phyloP scores from a whole-genome alignment of 371 early-diverging fungal species.

The Apophysomyces elegans region DNA sequence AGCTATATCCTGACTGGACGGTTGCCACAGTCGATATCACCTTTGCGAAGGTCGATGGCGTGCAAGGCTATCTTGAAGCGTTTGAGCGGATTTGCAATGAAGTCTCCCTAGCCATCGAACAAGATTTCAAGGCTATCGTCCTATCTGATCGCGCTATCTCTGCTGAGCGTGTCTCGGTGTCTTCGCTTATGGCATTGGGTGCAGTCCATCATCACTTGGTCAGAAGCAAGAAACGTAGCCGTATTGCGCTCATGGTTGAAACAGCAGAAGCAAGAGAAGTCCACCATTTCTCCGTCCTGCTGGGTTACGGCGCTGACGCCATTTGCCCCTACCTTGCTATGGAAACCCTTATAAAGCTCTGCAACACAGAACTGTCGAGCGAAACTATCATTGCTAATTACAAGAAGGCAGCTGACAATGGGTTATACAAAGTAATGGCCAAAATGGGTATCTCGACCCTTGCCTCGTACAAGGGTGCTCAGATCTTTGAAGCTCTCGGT shows the following conservation, averaged over 20 bases:
- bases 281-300: constrained; percentile 93
- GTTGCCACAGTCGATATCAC: constrained; percentile 89
- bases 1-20: constrained; percentile 72
- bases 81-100: constrained; percentile 87
- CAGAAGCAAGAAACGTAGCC: constrained; percentile 83
- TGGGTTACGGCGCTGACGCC: constrained; percentile 98
- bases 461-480: constrained; percentile 97
- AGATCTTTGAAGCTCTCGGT: constrained; percentile 97
- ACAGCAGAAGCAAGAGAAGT: constrained; percentile 96
- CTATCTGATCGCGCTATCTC: constrained; percentile 79
- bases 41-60: constrained; percentile 75
- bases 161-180: constrained; percentile 82
- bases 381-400: constrained; percentile 77
- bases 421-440: constrained; percentile 97
- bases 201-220: constrained; percentile 95
- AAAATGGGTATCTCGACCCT: constrained; percentile 99
- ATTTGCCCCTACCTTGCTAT: constrained; percentile 92
- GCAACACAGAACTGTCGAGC: constrained; percentile 63
- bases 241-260: constrained; percentile 89
- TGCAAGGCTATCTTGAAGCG: constrained; percentile 73
- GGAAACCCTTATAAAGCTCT: constrained; percentile 87
- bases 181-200: constrained; percentile 89
- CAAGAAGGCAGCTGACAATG: constrained; percentile 87
- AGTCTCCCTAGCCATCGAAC: constrained; percentile 78
- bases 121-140: constrained; percentile 82